Base-by-base conservation (phyloP, 2,329 filamentous ascomycete genomes). In the Paracorniculantispora psalliotae region DNA sequence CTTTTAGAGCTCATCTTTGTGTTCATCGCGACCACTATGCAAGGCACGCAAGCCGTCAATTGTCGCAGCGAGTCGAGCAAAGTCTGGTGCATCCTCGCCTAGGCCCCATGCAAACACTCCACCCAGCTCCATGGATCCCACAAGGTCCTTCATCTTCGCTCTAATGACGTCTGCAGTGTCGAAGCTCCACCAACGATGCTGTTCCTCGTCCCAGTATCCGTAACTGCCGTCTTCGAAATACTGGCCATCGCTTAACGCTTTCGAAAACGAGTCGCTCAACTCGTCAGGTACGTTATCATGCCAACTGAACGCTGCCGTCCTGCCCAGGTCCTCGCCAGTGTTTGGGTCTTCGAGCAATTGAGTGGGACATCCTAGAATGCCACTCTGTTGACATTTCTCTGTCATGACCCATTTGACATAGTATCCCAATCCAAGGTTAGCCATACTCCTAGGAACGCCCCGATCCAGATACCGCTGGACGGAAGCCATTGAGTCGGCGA, bases 91-190 rank as follows among this genome's bases (percentile, higher is more conserved):
- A 60, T 91, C 88, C 71, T 91, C 87, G 2, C 86, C 88, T 60
- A 91, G 67, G 21, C 85, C 87, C 88, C 88, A 91, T 0, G 88
- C 87, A 79, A 91, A 90, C 4, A 89, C 83, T 17, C 89, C 89
- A 1, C 88, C 88, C 0, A 91, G 69, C 1, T 74, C 71, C 67
- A 81, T 79, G 33, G 75, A 75, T 30, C 77, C 73, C 3, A 90
- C 77, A 37, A 92, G 79, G 4, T 79, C 69, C 3, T 78, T 72
- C 60, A 90, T 83, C 73, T 92, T 92, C 59, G 75, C 74, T 13
- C 69, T 64, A 53, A 92, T 85, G 13, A 84, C 77, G 8, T 77
- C 76, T 0, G 80, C 77, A 0, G 85, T 88, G 61, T 92, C 89
- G 77, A 86, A 91, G 0, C 86, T 86, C 89, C 89, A 92, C 80